Base-by-base conservation (phyloP, 192 early-diverging fungal species). In the Gaertneriomyces sp. region DNA sequence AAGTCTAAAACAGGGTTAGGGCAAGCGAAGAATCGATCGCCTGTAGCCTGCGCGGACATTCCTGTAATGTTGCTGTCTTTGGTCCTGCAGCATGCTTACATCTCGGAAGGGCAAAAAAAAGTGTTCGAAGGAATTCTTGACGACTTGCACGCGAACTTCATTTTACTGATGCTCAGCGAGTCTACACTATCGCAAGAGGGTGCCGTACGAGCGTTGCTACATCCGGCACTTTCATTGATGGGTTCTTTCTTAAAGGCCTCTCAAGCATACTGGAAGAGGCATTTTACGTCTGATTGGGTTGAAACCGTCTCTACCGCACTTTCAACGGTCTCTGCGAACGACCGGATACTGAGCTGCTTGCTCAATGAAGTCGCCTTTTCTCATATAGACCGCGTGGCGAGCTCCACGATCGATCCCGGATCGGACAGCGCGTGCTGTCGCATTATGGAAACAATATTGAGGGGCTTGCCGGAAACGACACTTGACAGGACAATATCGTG, bases 371-470 rank as follows among this genome's bases (percentile, higher is more conserved):
- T 74, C 20, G 60, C 52, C 12, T 50, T 74, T 8, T 68, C 42
- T 46, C 66, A 74, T 44, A 38, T 74, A 17, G 72, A 68, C 42
- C 60, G 60, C 11, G 42, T 69, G 8, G 72, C 72, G 16, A 69
- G 60, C 64, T 52, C 60, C 41, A 58, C 44, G 0, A 50, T 69
- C 25, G 72, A 74, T 60, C 72, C 66, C 41, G 10, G 17, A 7
- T 7, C 45, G 20, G 62, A 61, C 38, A 12, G 49, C 8, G 66
- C 39, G 17, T 68, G 65, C 51, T 19, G 9, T 5, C 33, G 54
- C 9, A 62, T 74, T 41, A 58, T 64, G 41, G 10, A 5, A 16
- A 42, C 12, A 42, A 45, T 65, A 41, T 9, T 71, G 12, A 63
- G 53, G 2, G 33, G 38, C n/a, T 2, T 62, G 0, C 16, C 11